Evolutionary conservation across 306 rosid species (phyloP), one percentile per base, ranked within the genome.

Genomic region (Casuarina cunninghamiana): DNA sequence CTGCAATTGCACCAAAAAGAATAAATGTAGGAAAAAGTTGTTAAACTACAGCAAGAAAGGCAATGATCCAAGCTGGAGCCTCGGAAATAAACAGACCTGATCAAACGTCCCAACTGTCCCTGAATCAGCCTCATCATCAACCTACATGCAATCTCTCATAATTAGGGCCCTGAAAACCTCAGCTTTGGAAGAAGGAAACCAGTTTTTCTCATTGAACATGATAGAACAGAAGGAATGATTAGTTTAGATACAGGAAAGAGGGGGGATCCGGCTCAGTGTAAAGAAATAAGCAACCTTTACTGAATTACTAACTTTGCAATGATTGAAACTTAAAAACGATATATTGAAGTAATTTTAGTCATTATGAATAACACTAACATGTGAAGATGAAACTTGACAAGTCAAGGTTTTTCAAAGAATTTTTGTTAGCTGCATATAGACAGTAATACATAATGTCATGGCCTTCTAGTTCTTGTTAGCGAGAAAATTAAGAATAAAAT

Each of bases 61-160:
- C 3, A 44, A 2, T 17, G 10, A 53, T 5, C 55, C 2, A 19
- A 37, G 26, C 65, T 35, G 17, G 43, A 76, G 67, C 66, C 66
- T 76, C 73, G 1, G 26, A 88, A 63, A 75, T 19, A 55, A 45
- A 16, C 83, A 75, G 55, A 90, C 89, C 83, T 79, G 78, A 49
- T 70, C 69, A 57, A 43, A 54, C 72, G 72, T 79, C 74, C 69
- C 79, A 71, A 10, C 69, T 61, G 17, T 53, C 41, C 86, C 80
- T 65, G 88, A 86, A 81, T 88, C 88, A 75, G 89, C 92, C 73
- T 79, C 92, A 71, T 86, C 88, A 49, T 82, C 68, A 50, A 86
- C 87, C 95, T 88, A 68, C 83, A 81, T 80, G 13, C 53, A 60
- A 71, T 51, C 77, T 32, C 26, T 69, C 73, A 75, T 79, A 73